A percentile compares a stretch with the other conserved stretches of the same genome.
phyloP scores from a whole-genome alignment of 495 filamentous ascomycete genomes.

The Tuber aestivum region DNA sequence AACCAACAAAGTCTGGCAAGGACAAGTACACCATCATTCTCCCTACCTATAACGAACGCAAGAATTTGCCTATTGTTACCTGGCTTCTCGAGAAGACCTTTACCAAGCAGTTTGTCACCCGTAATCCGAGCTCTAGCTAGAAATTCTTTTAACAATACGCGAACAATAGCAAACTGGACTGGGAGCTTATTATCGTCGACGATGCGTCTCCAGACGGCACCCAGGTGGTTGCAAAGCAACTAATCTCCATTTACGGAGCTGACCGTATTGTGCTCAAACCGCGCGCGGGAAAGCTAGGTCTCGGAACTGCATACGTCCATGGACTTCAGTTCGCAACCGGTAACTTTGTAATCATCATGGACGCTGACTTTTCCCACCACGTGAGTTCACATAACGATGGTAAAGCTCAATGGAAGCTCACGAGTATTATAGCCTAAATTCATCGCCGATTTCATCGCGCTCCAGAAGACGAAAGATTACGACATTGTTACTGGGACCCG shows the following conservation, averaged over 20 bases:
- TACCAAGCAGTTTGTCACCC: slow-evolving; percentile 60
- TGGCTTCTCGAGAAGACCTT: slow-evolving; percentile 91
- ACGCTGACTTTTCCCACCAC: slow-evolving; percentile 98
- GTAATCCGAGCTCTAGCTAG: background rate
- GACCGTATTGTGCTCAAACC: slow-evolving; percentile 75
- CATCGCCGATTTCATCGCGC: slow-evolving; percentile 41
- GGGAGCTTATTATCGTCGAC: slow-evolving; percentile 92
- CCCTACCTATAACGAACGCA: slow-evolving; percentile 96
- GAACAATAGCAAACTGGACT: slow-evolving; percentile 71
- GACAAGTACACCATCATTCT: slow-evolving; percentile 95
- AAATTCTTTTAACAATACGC: background rate
- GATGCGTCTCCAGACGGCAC: slow-evolving; percentile 96
- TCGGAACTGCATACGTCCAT: slow-evolving; percentile 95
- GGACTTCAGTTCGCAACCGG: slow-evolving; percentile 79
- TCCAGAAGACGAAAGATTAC: slow-evolving; percentile 54
- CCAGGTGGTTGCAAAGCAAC: slow-evolving; percentile 78
- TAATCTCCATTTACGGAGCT: slow-evolving; percentile 70
- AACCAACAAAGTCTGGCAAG: slow-evolving; percentile 42
- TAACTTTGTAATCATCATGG: slow-evolving; percentile 98
- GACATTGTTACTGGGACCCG: slow-evolving; percentile 96
- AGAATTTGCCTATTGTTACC: slow-evolving; percentile 89
- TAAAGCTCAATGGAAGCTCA: background rate
- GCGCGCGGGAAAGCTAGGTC: slow-evolving; percentile 87
- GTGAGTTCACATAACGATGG: slow-evolving; percentile 36
- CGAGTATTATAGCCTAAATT: slow-evolving; percentile 34